A percentile compares a stretch with the other conserved stretches of the same genome.
Evolutionary conservation across 495 filamentous ascomycete genomes (phyloP).

Genomic region (Talaromyces ruber): DNA sequence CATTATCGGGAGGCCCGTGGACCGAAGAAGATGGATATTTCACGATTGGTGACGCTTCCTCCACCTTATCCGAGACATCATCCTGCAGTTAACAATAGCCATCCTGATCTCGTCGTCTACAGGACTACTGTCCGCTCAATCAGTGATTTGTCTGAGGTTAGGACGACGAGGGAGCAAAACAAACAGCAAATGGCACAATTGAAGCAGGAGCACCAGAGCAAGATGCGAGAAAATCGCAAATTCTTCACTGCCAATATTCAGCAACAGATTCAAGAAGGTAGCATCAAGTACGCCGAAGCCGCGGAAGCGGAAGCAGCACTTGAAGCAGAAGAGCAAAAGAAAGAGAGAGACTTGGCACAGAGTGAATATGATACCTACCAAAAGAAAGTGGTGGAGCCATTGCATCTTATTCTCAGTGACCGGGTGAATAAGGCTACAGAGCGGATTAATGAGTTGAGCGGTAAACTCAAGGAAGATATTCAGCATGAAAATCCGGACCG

Average conservation of each 20-base stretch:
- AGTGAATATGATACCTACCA: conserved; percentile 72
- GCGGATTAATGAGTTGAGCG: conserved; percentile 62
- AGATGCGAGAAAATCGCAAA: conserved; percentile 36
- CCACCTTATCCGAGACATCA: conserved; percentile 90
- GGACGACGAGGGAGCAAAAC: conserved; percentile 56
- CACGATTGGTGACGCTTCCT: conserved; percentile 83
- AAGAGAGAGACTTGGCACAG: conserved; percentile 55
- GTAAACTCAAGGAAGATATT: conserved; percentile 63
- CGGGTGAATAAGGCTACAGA: conserved; percentile 54
- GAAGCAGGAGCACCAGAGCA: conserved; percentile 27
- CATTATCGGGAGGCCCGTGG: conserved; percentile 7
- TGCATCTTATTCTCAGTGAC: conserved; percentile 61
- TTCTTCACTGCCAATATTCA: conserved; percentile 59
- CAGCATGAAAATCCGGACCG: conserved; percentile 65
- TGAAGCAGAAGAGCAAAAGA: conserved; percentile 50
- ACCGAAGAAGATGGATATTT: conserved; percentile 63
- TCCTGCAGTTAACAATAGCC: conserved; percentile 91
- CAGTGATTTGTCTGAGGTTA: conserved; percentile 65
- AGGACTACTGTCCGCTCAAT: conserved; percentile 67
- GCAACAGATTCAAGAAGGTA: conserved; percentile 61
- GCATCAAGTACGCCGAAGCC: conserved; percentile 71
- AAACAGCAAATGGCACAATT: conserved; percentile 26
- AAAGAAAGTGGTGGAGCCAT: conserved; percentile 61
- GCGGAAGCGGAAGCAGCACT: conserved; percentile 66
- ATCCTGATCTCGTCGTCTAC: conserved; percentile 75